Percentiles rank a stretch among this genome's conserved stretches.
phyloP scores from a whole-genome alignment of 257 asterid genomes.

The Verbascum thapsus region DNA sequence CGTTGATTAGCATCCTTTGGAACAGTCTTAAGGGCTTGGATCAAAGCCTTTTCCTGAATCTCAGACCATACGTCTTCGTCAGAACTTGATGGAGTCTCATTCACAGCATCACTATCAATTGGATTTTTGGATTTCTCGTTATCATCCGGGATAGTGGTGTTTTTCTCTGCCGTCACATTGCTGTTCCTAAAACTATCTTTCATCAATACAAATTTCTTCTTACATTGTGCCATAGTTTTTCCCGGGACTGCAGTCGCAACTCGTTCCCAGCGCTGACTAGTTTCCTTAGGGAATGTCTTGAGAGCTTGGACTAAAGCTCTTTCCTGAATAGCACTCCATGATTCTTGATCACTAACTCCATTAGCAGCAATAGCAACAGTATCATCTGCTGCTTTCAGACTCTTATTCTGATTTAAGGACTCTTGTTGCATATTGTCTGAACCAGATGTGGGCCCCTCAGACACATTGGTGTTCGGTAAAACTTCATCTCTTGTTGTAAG shows the following conservation, averaged over 20 bases:
- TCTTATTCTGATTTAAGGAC: slow-evolving; percentile 38
- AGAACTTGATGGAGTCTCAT: slow-evolving; percentile 47
- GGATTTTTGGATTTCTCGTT: slow-evolving; percentile 36
- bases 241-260: slow-evolving; percentile 91
- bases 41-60: slow-evolving; percentile 75
- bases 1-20: slow-evolving; percentile 83
- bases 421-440: slow-evolving; percentile 37
- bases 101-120: slow-evolving; percentile 35
- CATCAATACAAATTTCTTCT: slow-evolving; percentile 69
- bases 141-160: slow-evolving; percentile 33
- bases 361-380: slow-evolving; percentile 33
- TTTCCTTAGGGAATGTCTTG: slow-evolving; percentile 82
- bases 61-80: slow-evolving; percentile 84
- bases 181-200: slow-evolving; percentile 75
- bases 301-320: slow-evolving; percentile 81
- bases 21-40: slow-evolving; percentile 87
- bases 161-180: slow-evolving; percentile 34
- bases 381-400: slow-evolving; percentile 28
- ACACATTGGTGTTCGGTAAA: slow-evolving; percentile 37
- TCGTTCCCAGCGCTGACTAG: slow-evolving; percentile 80
- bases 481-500: slow-evolving; percentile 76
- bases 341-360: slow-evolving; percentile 56
- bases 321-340: slow-evolving; percentile 83
- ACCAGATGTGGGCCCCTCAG: slow-evolving; percentile 40
- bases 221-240: slow-evolving; percentile 71